Conservation (phyloP, 129 eudicot species). For the Sambucus nigra region DNA sequence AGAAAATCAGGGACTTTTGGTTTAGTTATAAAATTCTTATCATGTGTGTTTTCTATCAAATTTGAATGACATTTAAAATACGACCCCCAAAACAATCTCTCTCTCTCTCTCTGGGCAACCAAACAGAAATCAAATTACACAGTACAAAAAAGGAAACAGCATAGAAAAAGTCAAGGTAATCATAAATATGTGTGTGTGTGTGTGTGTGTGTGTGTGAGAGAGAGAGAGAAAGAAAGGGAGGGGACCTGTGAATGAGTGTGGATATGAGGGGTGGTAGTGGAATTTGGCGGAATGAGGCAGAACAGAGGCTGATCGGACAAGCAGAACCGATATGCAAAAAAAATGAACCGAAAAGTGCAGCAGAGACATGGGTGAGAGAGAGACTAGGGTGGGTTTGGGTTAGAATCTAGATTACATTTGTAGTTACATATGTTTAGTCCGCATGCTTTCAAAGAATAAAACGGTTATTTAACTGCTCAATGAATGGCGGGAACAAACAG, state of each 20-base stretch:
- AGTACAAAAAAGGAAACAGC: neutral
- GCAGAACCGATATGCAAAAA: slow-evolving; percentile 15
- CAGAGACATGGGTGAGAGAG: slow-evolving; percentile 14
- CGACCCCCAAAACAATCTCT: neutral
- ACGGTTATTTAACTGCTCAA: slow-evolving; percentile 31
- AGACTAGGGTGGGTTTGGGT: neutral
- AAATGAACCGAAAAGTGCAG: slow-evolving; percentile 4
- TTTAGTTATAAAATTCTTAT: no score
- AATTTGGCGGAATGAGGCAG: slow-evolving; percentile 11
- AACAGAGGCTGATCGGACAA: slow-evolving; percentile 14
- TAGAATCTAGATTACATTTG: neutral
- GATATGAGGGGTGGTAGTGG: slow-evolving; percentile 10
- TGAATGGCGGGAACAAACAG: slow-evolving; percentile 9
- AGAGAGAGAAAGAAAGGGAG: neutral
- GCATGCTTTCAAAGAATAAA: neutral
- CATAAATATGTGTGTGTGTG: no score
- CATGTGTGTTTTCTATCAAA: no score
- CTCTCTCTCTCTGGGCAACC: no score
- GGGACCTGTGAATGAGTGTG: slow-evolving; percentile 28
- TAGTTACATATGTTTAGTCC: neutral
- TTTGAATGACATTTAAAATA: no score
- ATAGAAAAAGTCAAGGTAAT: neutral
- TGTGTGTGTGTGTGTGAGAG: neutral
- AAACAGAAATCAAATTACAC: neutral
- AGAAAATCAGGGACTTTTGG: no score